Conservation (phyloP, 2,329 filamentous ascomycete genomes). For the Epicoccum sorghinum region DNA sequence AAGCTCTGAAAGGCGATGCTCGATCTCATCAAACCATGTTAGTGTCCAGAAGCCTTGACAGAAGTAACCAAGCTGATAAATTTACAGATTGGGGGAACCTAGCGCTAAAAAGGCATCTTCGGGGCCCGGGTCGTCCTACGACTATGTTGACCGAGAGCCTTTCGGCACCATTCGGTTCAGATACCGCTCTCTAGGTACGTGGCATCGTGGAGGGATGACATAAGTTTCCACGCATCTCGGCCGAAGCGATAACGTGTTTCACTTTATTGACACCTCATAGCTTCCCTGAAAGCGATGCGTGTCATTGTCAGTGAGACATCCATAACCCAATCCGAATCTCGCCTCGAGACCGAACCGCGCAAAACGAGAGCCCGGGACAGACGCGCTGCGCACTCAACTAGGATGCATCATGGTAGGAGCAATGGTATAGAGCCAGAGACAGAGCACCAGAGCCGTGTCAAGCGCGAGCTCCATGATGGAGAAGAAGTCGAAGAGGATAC, state of each 20-base stretch:
- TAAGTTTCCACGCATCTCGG: too few species aligned
- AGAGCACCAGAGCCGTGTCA: constrained; percentile 12
- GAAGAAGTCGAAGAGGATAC: not conserved
- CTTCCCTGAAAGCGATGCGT: constrained; percentile 35
- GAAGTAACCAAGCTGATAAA: not conserved
- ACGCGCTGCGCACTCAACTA: not conserved
- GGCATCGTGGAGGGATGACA: too few species aligned
- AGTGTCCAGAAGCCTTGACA: not conserved
- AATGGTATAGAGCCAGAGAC: not conserved
- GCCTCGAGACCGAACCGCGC: constrained; percentile 12
- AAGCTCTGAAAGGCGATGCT: constrained; percentile 24
- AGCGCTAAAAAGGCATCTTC: not conserved
- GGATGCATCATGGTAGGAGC: too few species aligned
- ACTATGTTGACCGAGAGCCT: constrained; percentile 6
- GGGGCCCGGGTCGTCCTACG: not conserved
- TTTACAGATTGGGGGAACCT: not conserved
- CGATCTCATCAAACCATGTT: constrained; percentile 24
- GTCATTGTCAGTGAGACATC: constrained; percentile 1
- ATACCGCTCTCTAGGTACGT: constrained; percentile 24
- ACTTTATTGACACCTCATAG: not conserved
- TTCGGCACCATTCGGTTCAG: constrained; percentile 26
- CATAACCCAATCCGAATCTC: too few species aligned
- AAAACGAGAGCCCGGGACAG: too few species aligned
- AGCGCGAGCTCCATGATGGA: constrained; percentile 6
- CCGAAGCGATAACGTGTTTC: too few species aligned